Conservation (phyloP, 495 filamentous ascomycete species). For the Xylaria flabelliformis region DNA sequence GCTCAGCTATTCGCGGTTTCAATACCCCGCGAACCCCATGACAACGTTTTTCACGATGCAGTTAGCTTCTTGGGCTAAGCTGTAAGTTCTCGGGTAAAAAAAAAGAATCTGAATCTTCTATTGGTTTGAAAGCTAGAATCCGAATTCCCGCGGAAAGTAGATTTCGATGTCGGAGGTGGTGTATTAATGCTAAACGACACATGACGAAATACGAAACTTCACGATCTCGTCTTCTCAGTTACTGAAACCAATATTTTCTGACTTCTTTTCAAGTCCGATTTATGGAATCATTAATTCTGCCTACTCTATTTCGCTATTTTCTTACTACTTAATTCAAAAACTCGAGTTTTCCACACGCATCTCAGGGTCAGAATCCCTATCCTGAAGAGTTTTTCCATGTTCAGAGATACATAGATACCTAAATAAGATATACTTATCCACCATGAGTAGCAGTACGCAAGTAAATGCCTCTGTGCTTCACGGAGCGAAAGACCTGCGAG, state of each 20-base stretch:
- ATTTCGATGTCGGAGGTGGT: conserved; percentile 10
- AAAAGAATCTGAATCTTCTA: background rate
- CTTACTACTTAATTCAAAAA: background rate
- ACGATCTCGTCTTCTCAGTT: background rate
- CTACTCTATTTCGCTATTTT: background rate
- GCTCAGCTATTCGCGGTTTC: background rate
- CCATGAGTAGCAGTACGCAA: conserved; percentile 32
- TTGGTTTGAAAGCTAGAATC: background rate
- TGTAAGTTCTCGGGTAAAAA: background rate
- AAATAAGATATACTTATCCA: background rate
- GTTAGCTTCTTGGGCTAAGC: background rate
- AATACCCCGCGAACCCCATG: conserved; percentile 9
- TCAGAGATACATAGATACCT: background rate
- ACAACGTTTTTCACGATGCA: background rate
- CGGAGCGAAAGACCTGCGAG: conserved; percentile 69
- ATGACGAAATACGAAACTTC: conserved; percentile 5
- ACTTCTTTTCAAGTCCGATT: background rate
- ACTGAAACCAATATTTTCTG: background rate
- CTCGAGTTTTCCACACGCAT: background rate
- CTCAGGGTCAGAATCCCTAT: background rate
- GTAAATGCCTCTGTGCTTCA: conserved; percentile 72
- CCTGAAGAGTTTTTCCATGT: background rate
- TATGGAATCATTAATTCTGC: background rate
- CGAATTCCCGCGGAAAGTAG: background rate
- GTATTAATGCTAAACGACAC: background rate